phyloP scores from a whole-genome alignment of 1,139 yeast species.

The Candida smagusa region DNA sequence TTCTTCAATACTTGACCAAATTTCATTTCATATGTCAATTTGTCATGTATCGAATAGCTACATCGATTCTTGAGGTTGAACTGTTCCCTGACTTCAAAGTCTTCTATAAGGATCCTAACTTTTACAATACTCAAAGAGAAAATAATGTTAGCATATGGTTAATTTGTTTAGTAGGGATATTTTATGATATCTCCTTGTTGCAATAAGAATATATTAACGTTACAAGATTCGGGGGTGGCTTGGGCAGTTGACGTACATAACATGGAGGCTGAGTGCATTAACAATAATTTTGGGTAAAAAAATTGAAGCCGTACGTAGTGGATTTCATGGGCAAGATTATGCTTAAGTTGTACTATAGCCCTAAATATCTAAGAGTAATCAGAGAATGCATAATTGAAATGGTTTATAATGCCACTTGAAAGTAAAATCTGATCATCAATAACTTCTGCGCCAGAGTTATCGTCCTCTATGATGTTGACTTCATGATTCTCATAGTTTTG shows the following conservation, averaged over 20 bases:
- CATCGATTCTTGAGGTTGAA: conserved; percentile 11
- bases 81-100: conserved; percentile 3
- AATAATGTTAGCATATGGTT: neutral
- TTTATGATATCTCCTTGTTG: neutral
- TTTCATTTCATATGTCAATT: conserved; percentile 27
- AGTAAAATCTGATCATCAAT: conserved; percentile 3
- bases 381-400: conserved; percentile 10
- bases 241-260: no score
- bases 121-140: neutral
- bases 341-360: no score
- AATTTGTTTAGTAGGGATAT: conserved; percentile 1
- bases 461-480: neutral
- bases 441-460: neutral
- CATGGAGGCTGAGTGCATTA: no score
- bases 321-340: no score
- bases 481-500: neutral
- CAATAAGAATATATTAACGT: no score
- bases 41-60: conserved; percentile 20
- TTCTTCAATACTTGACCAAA: conserved; percentile 20
- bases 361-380: conserved; percentile 5
- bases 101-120: conserved; percentile 3
- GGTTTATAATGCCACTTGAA: conserved; percentile 8
- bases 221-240: no score
- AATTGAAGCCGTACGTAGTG: no score
- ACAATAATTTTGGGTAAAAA: no score